phyloP scores from a whole-genome alignment of 2,329 filamentous ascomycete species.

The Proliferodiscus dingleyae region DNA sequence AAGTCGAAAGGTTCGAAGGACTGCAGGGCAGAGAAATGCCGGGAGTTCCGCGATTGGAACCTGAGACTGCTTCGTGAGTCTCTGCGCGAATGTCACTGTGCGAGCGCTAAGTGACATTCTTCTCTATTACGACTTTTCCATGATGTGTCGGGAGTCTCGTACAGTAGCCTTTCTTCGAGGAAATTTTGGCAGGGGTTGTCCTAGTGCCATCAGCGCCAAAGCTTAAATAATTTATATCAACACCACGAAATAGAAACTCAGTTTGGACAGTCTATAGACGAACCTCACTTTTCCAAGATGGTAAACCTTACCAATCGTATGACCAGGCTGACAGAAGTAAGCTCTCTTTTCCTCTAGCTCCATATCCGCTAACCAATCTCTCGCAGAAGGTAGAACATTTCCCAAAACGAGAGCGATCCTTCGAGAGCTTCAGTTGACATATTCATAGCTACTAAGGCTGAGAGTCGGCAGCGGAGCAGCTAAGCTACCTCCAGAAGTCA shows the following conservation, averaged over 20 bases:
- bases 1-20: constrained; percentile 17
- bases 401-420: constrained; percentile 1
- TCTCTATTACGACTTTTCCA: no score
- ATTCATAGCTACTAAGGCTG: constrained; percentile 63
- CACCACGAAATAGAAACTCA: constrained; percentile 1
- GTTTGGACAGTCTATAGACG: neutral
- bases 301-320: constrained; percentile 61
- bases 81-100: constrained; percentile 13
- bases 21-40: constrained; percentile 44
- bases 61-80: constrained; percentile 13
- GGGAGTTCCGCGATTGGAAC: constrained; percentile 36
- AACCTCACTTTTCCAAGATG: constrained; percentile 37
- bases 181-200: constrained; percentile 22
- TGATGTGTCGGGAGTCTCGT: neutral
- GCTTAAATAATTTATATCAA: constrained; percentile 24
- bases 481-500: constrained; percentile 70
- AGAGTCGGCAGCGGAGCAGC: constrained; percentile 79
- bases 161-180: neutral
- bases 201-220: constrained; percentile 25
- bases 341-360: constrained; percentile 33
- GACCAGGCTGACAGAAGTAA: constrained; percentile 67
- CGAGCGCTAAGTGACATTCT: constrained; percentile 12
- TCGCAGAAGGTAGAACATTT: constrained; percentile 9
- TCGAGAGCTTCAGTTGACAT: constrained; percentile 19
- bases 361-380: constrained; percentile 17